Evolutionary conservation across 176 grass and related monocot genomes (phyloP), one percentile per base, ranked within the genome.

Genomic region (Eremochloa ophiuroides): DNA sequence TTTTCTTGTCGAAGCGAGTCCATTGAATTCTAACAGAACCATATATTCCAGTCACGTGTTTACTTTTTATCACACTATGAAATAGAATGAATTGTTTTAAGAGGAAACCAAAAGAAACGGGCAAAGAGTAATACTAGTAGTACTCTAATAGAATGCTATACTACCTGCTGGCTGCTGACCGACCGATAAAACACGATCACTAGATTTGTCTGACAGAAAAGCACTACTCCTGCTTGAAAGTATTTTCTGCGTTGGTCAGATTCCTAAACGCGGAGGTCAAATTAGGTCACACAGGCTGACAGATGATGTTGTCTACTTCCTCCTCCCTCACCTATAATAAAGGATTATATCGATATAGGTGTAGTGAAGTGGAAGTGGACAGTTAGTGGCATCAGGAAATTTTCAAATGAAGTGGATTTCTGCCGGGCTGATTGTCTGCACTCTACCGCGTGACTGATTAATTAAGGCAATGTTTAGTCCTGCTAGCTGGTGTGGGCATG

Each of bases 401-500:
- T 28, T 53, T 67, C 28, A 48, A 66, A n/a, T 1, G 11, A 7
- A 18, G 87, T 85, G 58, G 83, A 4, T 82, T 76, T 70, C 37
- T 65, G 64, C 83, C 35, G 37, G 73, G 29, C 83, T 75, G 62
- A 23, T 75, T 42, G 23, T 69, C 8, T 55, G 20, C 47, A 50
- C 47, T 43, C 53, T 47, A 59, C 31, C 3, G 3, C 4, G 0
- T 10, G 14, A 11, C 10, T 20, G 14, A 39, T 12, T 18, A 18
- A 27, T 56, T 37, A 79, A 74, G 17, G 17, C 37, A 75, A 75
- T 25, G 2, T 75, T 41, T n/a, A 5, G 4, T 44, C 13, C 2
- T 41, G 5, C 3, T 22, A 15, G 63, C 70, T 61, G 22, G 0
- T 38, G 12, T 29, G 77, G 26, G 22, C 87, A 81, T 77, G 16